Evolutionary conservation across 2,329 filamentous ascomycete genomes (phyloP), one percentile per base, ranked within the genome.

Genomic region (Hypoxylon sp.): DNA sequence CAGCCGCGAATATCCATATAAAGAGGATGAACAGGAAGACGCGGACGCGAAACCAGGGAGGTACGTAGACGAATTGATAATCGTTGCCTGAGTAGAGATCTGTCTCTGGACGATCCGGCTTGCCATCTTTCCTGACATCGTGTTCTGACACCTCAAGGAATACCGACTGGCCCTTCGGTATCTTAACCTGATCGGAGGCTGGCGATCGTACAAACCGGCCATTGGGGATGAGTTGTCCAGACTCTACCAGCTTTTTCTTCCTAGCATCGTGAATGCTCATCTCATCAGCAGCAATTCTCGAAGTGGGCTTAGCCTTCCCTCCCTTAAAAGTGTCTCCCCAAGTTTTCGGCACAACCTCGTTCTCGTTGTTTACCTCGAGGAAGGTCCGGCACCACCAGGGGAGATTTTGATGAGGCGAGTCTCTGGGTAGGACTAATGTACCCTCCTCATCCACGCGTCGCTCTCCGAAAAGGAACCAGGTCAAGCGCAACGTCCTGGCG

Each of bases 391-490:
- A 77, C 76, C 82, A 82, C 71, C 78, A 79, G 0, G 80, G 77
- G 0, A 78, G 69, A 0, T 63, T 57, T 14, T 69, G 71, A 36
- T 77, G 57, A 1, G 74, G 76, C 0, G 80, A 79, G 6, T 76
- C 73, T 1, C 70, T 60, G 0, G 70, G 64, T 24, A 89, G 81
- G 38, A 85, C 80, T 48, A 91, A 81, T 22, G 82, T 83, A 6
- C 93, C 92, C 78, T 97, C 93, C 77, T 99, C 95, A 65, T 97
- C 93, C 20, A 87, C 82, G 26, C 85, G 85, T 62, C 93, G 87
- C 71, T 97, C 91, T 12, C 92, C 93, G 75, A 99, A 98, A 42
- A 99, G 86, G 77, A 99, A 99, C 81, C 94, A 92, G 1, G 93
- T 96, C 33, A 99, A 83, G 20, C 95, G 88, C 54, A 99, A 82